Percentiles rank a stretch among this genome's conserved stretches.
Evolutionary conservation across 495 filamentous ascomycete species (phyloP).

Genomic region (Lentithecium fluviatile): DNA sequence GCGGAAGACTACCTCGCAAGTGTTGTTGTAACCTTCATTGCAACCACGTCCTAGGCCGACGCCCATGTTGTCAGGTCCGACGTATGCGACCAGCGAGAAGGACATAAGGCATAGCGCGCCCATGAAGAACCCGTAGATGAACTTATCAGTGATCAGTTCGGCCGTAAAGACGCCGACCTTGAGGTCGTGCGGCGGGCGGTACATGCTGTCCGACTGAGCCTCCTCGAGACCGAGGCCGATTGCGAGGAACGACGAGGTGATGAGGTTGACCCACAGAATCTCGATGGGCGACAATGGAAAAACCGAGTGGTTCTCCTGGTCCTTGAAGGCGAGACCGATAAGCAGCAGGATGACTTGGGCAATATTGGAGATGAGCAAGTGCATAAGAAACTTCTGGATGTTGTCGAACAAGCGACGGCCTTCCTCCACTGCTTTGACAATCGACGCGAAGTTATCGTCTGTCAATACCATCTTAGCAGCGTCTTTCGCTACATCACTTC

Average conservation of each 20-base stretch:
- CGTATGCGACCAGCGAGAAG: constrained; percentile 66
- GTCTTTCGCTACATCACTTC: constrained; percentile 76
- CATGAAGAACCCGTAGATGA: constrained; percentile 71
- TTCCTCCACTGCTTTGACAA: constrained; percentile 71
- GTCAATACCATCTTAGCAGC: constrained; percentile 73
- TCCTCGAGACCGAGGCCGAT: constrained; percentile 70
- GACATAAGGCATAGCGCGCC: constrained; percentile 63
- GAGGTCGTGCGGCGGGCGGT: constrained; percentile 66
- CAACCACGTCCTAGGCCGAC: constrained; percentile 63
- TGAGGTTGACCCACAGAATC: constrained; percentile 75
- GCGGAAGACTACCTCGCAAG: constrained; percentile 64
- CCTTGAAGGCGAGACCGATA: constrained; percentile 68
- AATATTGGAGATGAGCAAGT: constrained; percentile 70
- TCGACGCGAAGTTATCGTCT: constrained; percentile 81
- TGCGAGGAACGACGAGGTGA: constrained; percentile 72
- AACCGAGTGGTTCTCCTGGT: constrained; percentile 59
- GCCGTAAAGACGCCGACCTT: constrained; percentile 66
- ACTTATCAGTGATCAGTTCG: constrained; percentile 69
- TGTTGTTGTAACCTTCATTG: constrained; percentile 56
- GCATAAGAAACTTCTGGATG: constrained; percentile 76
- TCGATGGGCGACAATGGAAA: constrained; percentile 74
- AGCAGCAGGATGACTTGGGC: constrained; percentile 74
- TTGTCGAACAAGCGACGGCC: constrained; percentile 75
- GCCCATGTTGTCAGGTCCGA: constrained; percentile 50
- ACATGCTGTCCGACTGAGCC: constrained; percentile 65